These are phyloP conservation scores for Triglochin maritima DNA, from an alignment of 106 monocot genomes.

Conservation along the genomic window DNA sequence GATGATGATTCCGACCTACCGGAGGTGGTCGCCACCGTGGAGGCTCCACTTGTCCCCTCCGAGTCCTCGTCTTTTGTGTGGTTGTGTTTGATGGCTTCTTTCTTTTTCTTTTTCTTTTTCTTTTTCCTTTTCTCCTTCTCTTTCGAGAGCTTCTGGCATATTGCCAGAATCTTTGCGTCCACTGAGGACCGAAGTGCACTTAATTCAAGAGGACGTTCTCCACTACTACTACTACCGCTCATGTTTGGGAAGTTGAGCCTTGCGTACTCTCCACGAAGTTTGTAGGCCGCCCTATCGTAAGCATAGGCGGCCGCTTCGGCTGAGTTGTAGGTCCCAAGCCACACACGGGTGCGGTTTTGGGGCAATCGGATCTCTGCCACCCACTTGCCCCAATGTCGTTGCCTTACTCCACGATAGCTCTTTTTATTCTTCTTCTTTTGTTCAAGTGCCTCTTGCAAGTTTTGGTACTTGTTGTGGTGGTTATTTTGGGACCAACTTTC, in stretches of 20 bases:
- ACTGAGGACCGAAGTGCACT: conserved; percentile 38
- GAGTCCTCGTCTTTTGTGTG: neutral
- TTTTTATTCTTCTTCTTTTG: conserved; percentile 13
- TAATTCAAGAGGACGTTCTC: neutral
- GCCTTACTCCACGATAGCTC: conserved; percentile 17
- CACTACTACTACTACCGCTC: conserved; percentile 9
- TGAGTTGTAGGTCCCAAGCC: conserved; percentile 89
- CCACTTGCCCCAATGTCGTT: conserved; percentile 90
- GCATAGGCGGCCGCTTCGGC: conserved; percentile 73
- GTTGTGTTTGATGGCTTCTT: no score
- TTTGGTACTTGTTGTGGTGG: no score
- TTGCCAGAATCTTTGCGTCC: conserved; percentile 70
- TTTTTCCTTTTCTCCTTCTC: conserved; percentile 2
- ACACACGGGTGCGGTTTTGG: conserved; percentile 68
- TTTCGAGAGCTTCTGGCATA: conserved; percentile 41
- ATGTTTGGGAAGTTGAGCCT: conserved; percentile 72
- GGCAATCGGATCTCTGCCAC: conserved; percentile 90
- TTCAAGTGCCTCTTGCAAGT: no score
- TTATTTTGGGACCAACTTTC: no score
- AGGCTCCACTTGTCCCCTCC: neutral
- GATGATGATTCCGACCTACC: neutral
- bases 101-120: neutral
- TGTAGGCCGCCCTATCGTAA: conserved; percentile 82
- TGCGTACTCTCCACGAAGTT: conserved; percentile 60
- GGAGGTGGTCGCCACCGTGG: neutral